A percentile compares a stretch with the other conserved stretches of the same genome.
Conservation (phyloP, 305 asterid genomes). For the Lippia alba region DNA sequence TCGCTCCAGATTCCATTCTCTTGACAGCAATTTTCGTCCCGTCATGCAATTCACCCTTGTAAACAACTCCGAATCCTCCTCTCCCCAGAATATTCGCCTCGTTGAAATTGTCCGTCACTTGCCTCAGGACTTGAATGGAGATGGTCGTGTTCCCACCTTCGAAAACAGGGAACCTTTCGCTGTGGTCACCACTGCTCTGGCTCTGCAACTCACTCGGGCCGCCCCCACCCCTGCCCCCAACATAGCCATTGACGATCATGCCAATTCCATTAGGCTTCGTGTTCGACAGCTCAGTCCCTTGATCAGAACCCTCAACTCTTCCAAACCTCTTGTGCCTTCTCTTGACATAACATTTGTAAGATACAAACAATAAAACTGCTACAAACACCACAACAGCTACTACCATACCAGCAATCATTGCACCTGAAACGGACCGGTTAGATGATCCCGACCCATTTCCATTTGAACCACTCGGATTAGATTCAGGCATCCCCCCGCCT, state of each 20-base stretch:
- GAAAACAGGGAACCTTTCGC: conserved; percentile 57
- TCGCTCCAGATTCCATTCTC: conserved; percentile 85
- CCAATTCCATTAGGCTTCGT: conserved; percentile 47
- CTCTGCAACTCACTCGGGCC: conserved; percentile 62
- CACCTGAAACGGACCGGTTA: conserved; percentile 55
- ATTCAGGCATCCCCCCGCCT: conserved; percentile 47
- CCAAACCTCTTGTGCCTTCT: conserved; percentile 58
- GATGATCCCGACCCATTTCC: conserved; percentile 46
- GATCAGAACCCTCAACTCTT: conserved; percentile 61
- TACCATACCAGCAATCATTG: conserved; percentile 79
- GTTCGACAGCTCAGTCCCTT: conserved; percentile 56
- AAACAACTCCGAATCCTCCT: conserved; percentile 93
- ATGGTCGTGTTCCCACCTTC: conserved; percentile 81
- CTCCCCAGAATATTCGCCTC: conserved; percentile 73
- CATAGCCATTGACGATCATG: conserved; percentile 38
- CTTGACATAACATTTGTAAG: conserved; percentile 67
- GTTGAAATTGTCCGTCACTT: conserved; percentile 80
- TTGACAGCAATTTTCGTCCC: conserved; percentile 94
- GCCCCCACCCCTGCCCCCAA: conserved; percentile 20
- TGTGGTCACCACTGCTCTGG: conserved; percentile 81
- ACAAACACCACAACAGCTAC: conserved; percentile 65
- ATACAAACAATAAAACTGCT: conserved; percentile 71
- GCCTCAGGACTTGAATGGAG: conserved; percentile 79
- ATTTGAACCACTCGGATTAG: conserved; percentile 32
- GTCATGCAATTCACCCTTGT: conserved; percentile 86